phyloP scores from a whole-genome alignment of 164 flowering plant species.

The Umbilicus rupestris region DNA sequence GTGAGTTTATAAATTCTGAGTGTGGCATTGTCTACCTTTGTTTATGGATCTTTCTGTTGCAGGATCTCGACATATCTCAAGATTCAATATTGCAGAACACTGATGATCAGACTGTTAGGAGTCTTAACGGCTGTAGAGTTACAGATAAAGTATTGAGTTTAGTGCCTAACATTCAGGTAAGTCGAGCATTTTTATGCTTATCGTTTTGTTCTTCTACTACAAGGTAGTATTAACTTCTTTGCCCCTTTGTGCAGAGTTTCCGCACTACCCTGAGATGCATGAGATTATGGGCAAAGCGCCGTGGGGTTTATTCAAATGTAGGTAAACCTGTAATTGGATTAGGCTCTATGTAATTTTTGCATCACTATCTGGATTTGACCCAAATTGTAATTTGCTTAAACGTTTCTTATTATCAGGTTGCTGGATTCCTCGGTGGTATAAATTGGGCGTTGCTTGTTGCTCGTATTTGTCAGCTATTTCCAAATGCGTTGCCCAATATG shows the following conservation, averaged over 20 bases:
- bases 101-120: constrained; percentile 87
- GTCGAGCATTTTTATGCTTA: not conserved
- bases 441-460: constrained; percentile 64
- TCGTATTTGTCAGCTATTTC: constrained; percentile 50
- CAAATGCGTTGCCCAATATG: constrained; percentile 51
- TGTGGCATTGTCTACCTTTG: not conserved
- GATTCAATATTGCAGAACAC: constrained; percentile 67
- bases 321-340: constrained; percentile 13
- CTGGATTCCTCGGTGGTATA: constrained; percentile 58
- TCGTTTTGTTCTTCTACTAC: not conserved
- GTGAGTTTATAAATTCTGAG: not conserved
- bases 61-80: constrained; percentile 86
- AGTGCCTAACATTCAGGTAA: constrained; percentile 92
- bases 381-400: not conserved
- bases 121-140: constrained; percentile 93
- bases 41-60: constrained; percentile 12
- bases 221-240: not conserved
- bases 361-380: not conserved
- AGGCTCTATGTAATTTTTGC: not conserved
- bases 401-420: constrained; percentile 22
- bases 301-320: constrained; percentile 95
- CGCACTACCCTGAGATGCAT: constrained; percentile 82
- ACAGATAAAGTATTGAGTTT: constrained; percentile 76
- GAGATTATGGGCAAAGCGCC: constrained; percentile 90
- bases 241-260: constrained; percentile 43